Base-by-base conservation (phyloP, 768 basidiomycete species). In the Suillus bovinus region DNA sequence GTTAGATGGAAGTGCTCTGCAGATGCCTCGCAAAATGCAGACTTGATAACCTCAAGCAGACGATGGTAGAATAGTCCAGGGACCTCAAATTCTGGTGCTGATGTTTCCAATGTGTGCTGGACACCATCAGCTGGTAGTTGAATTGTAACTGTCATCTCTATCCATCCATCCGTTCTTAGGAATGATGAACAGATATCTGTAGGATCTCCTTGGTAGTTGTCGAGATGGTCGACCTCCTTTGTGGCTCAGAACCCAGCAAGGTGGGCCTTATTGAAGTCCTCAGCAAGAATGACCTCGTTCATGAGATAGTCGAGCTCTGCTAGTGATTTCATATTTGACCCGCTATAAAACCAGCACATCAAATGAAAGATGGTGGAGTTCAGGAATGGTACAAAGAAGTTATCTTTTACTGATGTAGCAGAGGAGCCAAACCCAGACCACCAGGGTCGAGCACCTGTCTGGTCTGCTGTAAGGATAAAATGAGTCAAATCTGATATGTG, bases 31-130 rank as follows among this genome's bases (percentile, higher is more conserved):
- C 24, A 17, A 57, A 75, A 75, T 4, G 70, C 67, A 0, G 66
- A 59, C 39, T 63, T 60, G 10, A 78, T 65, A 3, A 77, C 66
- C 4, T 70, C 62, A 0, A 65, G 67, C 13, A 73, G 60, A 14
- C 66, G 70, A 0, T 67, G 62, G 58, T 70, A 72, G 16, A 64
- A 63, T 3, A 79, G 62, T 1, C 74, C 78, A 4, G 72, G 68
- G 0, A 78, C 63, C 2, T 27, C 1, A 34, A 76, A 73, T 5
- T 34, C 13, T 0, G 59, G 58, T 0, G 61, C 55, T 0, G 0
- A 13, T 3, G 10, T 5, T 6, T 63, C 61, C 0, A 7, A 1
- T 2, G 34, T 2, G 16, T 55, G 42, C 11, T 42, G 34, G 7
- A 52, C 41, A 5, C 59, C 47, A 14, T 68, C 59, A 7, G 56